A percentile compares a stretch with the other conserved stretches of the same genome.
Conservation (phyloP, 306 rosid genomes). For the Prosopis cineraria region DNA sequence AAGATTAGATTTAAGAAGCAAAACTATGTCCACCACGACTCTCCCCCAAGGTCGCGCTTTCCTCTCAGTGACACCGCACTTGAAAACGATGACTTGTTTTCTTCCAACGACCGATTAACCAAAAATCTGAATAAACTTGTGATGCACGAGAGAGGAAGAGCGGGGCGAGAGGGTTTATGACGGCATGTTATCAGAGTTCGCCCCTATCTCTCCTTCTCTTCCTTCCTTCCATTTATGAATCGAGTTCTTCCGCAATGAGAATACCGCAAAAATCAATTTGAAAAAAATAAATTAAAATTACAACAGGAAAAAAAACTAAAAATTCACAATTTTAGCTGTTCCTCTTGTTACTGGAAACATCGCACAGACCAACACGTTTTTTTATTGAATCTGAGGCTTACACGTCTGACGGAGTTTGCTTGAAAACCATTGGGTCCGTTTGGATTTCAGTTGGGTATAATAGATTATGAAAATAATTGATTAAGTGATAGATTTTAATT, state of each 20-base stretch:
- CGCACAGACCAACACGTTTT: background rate
- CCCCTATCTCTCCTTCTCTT: background rate
- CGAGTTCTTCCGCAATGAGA: background rate
- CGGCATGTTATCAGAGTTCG: background rate
- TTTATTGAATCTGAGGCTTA: background rate
- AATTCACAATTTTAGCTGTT: constrained; percentile 23
- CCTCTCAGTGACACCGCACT: background rate
- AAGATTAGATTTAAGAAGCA: background rate
- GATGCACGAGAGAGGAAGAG: constrained; percentile 28
- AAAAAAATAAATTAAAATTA: background rate
- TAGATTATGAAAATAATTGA: too few relatives aligned
- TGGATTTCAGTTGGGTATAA: too few relatives aligned
- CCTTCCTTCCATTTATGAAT: background rate
- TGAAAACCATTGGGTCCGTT: too few relatives aligned
- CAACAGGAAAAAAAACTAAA: background rate
- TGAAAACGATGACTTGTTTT: constrained; percentile 28
- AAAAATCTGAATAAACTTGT: background rate
- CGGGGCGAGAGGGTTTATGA: background rate
- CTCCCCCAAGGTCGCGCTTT: background rate
- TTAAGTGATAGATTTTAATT: too few relatives aligned
- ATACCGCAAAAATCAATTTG: background rate
- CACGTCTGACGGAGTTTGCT: background rate
- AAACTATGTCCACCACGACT: background rate
- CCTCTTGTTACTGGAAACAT: constrained; percentile 23
- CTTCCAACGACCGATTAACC: background rate